Base-by-base conservation (phyloP, 1,139 yeast species). In the Taphrina communis region DNA sequence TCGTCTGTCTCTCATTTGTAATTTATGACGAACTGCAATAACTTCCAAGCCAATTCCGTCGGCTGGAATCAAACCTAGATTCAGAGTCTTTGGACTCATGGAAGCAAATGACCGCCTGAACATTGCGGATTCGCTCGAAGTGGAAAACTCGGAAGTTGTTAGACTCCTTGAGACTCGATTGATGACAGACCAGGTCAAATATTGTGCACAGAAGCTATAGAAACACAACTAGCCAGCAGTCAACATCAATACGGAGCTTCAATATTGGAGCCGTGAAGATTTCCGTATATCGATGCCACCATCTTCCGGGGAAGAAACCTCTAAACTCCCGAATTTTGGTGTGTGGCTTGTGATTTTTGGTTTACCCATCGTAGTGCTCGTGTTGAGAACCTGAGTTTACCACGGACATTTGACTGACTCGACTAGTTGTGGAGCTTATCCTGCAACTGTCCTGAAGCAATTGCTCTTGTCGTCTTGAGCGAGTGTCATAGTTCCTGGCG, bases 11-110 rank as follows among this genome's bases (percentile, higher is more conserved):
- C 89, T 74, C 72, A 39, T 19, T 39, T 14, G 11, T 14, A 21
- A 38, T 9, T 38, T 11, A n/a, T 11, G 14, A 36, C 61, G 17
- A 21, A 53, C 88, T 72, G 99, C 99, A 72, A 94, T 92, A 65
- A 94, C 99, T 80, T 94, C 99, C 76, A 90, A 87, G 69, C 99
- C 99, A 76, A 94, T 94, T 73, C 99, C 99, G 78, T 94, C 99
- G 78, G 99, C 99, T 66, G 99, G 97, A 76, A 94, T 92, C 77
- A 94, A 84, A 72, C 89, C 87, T 72, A 75, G 62, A 21, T 56
- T 60, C 2, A 69, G 46, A 11, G 41, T 66, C 44, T 66, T 60
- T 19, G 50, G 51, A 39, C 60, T 44, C 31, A 65, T 38, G 39
- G 67, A 50, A 31, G 65, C 51, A 31, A 50, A 39, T 17, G 65